A percentile compares a stretch with the other conserved stretches of the same genome.
phyloP scores from a whole-genome alignment of 139 green algal species.

The Parachlorella kessleri region DNA sequence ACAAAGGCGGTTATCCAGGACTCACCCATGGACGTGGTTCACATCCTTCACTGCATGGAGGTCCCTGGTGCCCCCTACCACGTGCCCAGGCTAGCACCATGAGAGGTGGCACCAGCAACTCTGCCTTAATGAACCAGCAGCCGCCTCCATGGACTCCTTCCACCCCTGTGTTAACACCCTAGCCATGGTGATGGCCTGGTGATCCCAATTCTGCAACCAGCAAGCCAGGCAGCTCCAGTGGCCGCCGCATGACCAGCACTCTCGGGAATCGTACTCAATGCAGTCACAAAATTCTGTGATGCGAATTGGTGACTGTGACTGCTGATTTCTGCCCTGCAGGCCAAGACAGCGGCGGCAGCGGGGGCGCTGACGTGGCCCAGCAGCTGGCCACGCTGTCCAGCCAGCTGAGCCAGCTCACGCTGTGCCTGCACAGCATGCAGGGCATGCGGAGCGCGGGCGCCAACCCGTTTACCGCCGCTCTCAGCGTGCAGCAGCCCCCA shows the following conservation, averaged over 20 bases:
- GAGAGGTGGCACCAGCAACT: too few species aligned
- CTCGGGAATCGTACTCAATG: not conserved
- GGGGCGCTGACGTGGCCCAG: not conserved
- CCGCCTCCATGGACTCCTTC: too few species aligned
- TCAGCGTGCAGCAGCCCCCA: too few species aligned
- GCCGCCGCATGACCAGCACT: not conserved
- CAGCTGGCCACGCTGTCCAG: slow-evolving; percentile 15
- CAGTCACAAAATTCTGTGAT: not conserved
- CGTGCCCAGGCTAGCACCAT: too few species aligned
- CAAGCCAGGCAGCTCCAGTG: not conserved
- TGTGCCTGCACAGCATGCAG: slow-evolving; percentile 6
- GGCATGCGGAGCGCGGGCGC: too few species aligned
- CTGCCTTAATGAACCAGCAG: too few species aligned
- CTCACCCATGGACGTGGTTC: too few species aligned
- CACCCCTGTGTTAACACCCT: too few species aligned
- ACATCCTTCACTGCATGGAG: too few species aligned
- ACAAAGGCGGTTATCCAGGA: too few species aligned
- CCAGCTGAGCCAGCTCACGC: slow-evolving; percentile 24
- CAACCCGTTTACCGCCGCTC: too few species aligned
- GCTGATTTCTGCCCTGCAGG: not conserved
- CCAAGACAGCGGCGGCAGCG: not conserved
- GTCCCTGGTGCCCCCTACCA: too few species aligned
- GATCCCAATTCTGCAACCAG: not conserved
- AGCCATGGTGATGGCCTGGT: not conserved
- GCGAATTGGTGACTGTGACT: not conserved